Conservation (phyloP, 78 protist genomes). For the Anaeramoeba flamelloides region DNA sequence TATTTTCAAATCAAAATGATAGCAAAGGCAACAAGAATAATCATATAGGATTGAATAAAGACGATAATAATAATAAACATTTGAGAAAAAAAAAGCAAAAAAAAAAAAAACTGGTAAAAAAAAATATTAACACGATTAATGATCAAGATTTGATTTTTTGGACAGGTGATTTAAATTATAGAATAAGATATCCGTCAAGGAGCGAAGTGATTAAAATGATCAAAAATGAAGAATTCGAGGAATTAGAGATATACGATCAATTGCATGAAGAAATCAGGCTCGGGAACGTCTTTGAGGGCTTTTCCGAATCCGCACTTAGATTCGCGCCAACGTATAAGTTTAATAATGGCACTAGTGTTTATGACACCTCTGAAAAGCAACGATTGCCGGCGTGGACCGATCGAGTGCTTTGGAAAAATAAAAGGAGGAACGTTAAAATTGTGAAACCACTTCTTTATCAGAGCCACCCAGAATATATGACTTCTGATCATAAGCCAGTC, state of each 20-base stretch:
- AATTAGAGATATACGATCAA: neutral
- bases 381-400: neutral
- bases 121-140: neutral
- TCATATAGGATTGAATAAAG: too few species aligned
- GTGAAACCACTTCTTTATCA: too few species aligned
- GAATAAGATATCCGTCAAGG: conserved; percentile 6
- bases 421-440: neutral
- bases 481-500: neutral
- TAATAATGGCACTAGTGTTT: neutral
- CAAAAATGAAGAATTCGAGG: neutral
- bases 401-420: neutral
- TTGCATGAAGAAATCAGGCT: neutral
- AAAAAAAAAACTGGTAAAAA: too few species aligned
- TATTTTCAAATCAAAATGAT: too few species aligned
- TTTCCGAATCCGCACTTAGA: neutral
- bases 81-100: too few species aligned
- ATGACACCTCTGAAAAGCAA: neutral
- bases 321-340: neutral
- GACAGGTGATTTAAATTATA: neutral
- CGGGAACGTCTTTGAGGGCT: neutral
- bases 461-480: neutral
- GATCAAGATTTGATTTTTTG: neutral
- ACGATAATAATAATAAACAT: too few species aligned
- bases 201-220: neutral
- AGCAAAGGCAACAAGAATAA: too few species aligned